phyloP scores from a whole-genome alignment of 331 rosid species.

The Malus hybrid region DNA sequence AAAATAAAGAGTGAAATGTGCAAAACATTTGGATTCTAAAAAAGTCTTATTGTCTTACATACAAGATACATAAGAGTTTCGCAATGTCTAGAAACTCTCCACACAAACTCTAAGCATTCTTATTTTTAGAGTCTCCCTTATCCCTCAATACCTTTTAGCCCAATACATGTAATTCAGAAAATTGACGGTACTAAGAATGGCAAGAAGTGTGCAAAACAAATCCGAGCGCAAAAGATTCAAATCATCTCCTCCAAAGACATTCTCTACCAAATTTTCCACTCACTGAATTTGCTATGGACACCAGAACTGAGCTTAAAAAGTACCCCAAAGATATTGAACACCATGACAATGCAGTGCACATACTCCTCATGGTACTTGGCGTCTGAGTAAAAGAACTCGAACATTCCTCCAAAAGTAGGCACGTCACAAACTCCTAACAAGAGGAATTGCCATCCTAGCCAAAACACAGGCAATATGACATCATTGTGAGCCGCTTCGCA shows the following conservation, averaged over 20 bases:
- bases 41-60: too few relatives aligned
- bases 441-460: conserved; percentile 22
- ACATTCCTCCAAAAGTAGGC: conserved; percentile 32
- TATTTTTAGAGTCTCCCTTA: too few relatives aligned
- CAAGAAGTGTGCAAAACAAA: conserved; percentile 26
- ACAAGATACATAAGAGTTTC: too few relatives aligned
- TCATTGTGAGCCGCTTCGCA: conserved; percentile 8
- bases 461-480: conserved; percentile 16
- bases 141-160: conserved; percentile 16
- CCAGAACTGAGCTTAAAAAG: conserved; percentile 29
- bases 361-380: conserved; percentile 36
- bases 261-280: conserved; percentile 21
- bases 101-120: too few relatives aligned
- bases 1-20: too few relatives aligned
- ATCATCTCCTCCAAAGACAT: conserved; percentile 33
- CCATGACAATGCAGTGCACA: conserved; percentile 27
- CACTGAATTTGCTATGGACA: conserved; percentile 14
- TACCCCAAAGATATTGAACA: conserved; percentile 31
- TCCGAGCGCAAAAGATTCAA: conserved; percentile 29
- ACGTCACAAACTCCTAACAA: conserved; percentile 23
- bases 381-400: conserved; percentile 41
- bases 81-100: too few relatives aligned
- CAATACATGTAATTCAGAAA: conserved; percentile 22
- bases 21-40: too few relatives aligned
- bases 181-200: conserved; percentile 19